Evolutionary conservation across 441 rosid species (phyloP), one percentile per base, ranked within the genome.

Genomic region (Pelargonium australe): DNA sequence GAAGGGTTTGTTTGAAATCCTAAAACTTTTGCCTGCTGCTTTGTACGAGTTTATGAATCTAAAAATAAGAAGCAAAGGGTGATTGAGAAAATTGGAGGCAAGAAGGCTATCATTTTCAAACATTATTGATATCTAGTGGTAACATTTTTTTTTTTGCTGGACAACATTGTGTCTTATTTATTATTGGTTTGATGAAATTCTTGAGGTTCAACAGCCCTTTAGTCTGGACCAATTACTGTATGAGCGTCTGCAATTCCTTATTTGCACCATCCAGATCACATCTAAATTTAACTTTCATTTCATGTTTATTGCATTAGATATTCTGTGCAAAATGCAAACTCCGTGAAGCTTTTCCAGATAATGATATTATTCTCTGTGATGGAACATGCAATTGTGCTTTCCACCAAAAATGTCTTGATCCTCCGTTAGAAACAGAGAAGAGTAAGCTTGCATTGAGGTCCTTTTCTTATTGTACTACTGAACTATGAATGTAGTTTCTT

Each of bases 371-470:
- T 72, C 95, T 95, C 34, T 95, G 99, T 75, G 99, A 95, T 83
- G 99, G 99, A 71, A 87, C 89, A 45, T 95, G 99, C 84, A 90
- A 86, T 75, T 80, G 98, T 61, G 98, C 89, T 61, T 95, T 92
- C 79, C 98, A 95, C 79, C 97, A 95, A 82, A 89, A 81, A 76
- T 95, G 98, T 76, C 95, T 90, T 67, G 91, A 90, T 74, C 99
- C 99, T 71, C 98, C 96, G 14, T 69, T 95, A 82, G 89, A 90
- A 78, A 90, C 96, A 44, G 92, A 85, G 73, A 85, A 74, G 76
- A 90, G 99, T 95, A 86, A 76, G 92, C 73, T 53, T 69, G 43
- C 69, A 11, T 31, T 49, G 65, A 12, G 68, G 55, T 65, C 51
- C 40, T 31, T 43, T 16, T 58, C 57, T 55, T 74, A 66, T 68